Evolutionary conservation across 1,284 basidiomycete genomes (phyloP), one percentile per base, ranked within the genome.

Genomic region (Moesziomyces parantarcticus): DNA sequence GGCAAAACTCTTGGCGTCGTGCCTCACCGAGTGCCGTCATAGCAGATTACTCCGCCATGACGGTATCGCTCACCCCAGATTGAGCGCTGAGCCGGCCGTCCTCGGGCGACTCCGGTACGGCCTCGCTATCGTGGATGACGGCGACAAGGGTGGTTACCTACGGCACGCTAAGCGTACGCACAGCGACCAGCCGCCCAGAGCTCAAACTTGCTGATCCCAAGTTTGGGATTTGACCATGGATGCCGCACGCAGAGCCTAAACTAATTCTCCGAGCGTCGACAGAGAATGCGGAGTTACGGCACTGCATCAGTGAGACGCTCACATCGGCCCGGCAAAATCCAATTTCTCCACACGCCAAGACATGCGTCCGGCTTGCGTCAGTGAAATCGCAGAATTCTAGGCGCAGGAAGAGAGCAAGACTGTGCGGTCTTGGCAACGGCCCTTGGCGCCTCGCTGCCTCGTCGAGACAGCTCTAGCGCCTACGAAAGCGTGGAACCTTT

Each of bases 331-430:
- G 5, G 29, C 29, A 11, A 32, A 32, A 32, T 6, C n/a, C n/a
- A n/a, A 14, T 18, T 42, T 48, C 50, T 53, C 55, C 61, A 54
- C 51, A 62, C 55, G 66, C 66, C 66, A 69, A 63, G 66, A 59
- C 56, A 16, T 0, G 21, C 59, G 46, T 62, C 21, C 3, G 14
- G 16, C 40, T 62, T 49, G 56, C 65, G 58, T 62, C 51, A 20
- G 2, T 16, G 39, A 13, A 21, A 13, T 0, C 10, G 14, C 20
- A 5, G 18, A 29, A 20, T 22, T 9, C 1, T 3, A 23, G 52
- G 65, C 65, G 43, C 16, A 7, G 20, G 44, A 51, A 32, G 59
- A 68, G 65, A 68, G 65, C 65, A 68, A 68, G 65, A 68, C 22
- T 52, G 22, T 21, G 25, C 14, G 40, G 36, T 52, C 58, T 59